Conservation (phyloP, 441 rosid genomes). For the Euphorbia celastroides region DNA sequence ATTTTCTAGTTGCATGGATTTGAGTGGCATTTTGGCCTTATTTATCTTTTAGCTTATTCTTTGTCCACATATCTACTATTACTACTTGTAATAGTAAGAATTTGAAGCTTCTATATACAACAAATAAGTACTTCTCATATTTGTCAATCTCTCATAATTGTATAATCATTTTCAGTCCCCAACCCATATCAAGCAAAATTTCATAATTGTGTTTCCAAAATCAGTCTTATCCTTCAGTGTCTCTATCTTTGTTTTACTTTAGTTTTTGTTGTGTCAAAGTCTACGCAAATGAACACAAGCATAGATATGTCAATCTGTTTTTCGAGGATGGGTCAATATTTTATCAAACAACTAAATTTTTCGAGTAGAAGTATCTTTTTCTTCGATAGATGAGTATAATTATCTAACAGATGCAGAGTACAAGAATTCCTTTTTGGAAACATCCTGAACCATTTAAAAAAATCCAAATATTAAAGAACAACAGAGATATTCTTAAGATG, state of each 20-base stretch:
- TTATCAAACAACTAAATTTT: slow-evolving; percentile 7
- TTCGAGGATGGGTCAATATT: too few species aligned
- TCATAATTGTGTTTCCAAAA: slow-evolving; percentile 17
- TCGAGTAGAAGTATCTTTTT: too few species aligned
- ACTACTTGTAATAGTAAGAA: not conserved
- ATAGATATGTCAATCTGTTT: not conserved
- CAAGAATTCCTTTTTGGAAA: too few species aligned
- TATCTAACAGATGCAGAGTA: not conserved
- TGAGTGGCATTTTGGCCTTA: slow-evolving; percentile 44
- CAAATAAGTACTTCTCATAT: slow-evolving; percentile 1
- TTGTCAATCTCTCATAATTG: slow-evolving; percentile 20
- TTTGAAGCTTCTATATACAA: slow-evolving; percentile 19
- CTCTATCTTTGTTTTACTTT: not conserved
- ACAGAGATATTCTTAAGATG: too few species aligned
- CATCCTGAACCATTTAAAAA: too few species aligned
- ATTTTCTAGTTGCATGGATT: slow-evolving; percentile 36
- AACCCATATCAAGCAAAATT: slow-evolving; percentile 19
- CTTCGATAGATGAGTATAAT: not conserved
- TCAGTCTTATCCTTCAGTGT: not conserved
- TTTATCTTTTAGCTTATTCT: slow-evolving; percentile 6
- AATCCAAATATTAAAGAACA: slow-evolving; percentile 16
- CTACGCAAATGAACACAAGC: not conserved
- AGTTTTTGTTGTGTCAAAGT: slow-evolving; percentile 7
- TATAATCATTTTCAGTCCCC: slow-evolving; percentile 21
- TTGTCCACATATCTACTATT: slow-evolving; percentile 2